phyloP scores from a whole-genome alignment of 1,139 yeast species.

The Trichomonascaceae sp. region DNA sequence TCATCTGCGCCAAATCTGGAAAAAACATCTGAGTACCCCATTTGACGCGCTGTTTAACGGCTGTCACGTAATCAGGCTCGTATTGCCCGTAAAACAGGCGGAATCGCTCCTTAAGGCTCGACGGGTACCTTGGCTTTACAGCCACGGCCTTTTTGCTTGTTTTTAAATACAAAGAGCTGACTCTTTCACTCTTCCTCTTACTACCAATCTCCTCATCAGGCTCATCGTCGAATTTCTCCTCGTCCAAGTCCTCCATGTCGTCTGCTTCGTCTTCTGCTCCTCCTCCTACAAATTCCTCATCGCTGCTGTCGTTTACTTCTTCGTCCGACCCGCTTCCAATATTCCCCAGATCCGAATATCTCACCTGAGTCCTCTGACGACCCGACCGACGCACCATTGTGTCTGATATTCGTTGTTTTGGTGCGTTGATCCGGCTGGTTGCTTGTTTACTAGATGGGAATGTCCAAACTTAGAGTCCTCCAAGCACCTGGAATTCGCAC shows the following conservation, averaged over 20 bases:
- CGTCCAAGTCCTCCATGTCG: constrained; percentile 10
- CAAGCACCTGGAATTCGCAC: neutral
- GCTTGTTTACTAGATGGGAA: neutral
- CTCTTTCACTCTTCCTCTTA: neutral
- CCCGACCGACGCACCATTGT: constrained; percentile 16
- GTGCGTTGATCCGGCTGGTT: neutral
- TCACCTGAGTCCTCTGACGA: constrained; percentile 16
- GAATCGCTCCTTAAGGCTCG: constrained; percentile 20
- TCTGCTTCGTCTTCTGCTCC: constrained; percentile 11
- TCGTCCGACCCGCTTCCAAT: constrained; percentile 21
- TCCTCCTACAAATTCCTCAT: constrained; percentile 20
- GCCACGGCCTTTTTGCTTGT: constrained; percentile 5
- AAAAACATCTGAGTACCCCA: constrained; percentile 20
- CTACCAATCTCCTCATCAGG: neutral
- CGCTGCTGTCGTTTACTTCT: constrained; percentile 18
- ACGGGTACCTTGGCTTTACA: constrained; percentile 10
- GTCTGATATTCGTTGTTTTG: neutral
- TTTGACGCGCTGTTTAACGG: constrained; percentile 16
- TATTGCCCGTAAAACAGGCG: constrained; percentile 19
- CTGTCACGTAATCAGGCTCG: constrained; percentile 15
- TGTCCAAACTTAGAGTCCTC: neutral
- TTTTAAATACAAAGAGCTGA: constrained; percentile 5
- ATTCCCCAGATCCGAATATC: constrained; percentile 22
- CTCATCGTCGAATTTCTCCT: neutral
- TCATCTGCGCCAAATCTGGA: constrained; percentile 16